Evolutionary conservation across 495 filamentous ascomycete genomes (phyloP).

Genomic region (Peziza echinospora): DNA sequence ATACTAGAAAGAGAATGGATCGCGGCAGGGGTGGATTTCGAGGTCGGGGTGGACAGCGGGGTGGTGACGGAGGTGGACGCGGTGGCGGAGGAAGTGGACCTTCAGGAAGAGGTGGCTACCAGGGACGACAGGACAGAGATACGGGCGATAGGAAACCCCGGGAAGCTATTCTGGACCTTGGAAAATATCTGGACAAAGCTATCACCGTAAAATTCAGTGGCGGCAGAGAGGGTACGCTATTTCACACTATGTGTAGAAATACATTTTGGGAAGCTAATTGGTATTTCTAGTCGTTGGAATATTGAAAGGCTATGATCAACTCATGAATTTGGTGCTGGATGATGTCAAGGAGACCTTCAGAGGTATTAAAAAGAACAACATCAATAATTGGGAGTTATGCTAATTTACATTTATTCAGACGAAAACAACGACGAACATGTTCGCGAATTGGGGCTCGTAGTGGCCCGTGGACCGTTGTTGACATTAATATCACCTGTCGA

Average conservation of each 20-base stretch:
- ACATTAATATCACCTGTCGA: conserved; percentile 82
- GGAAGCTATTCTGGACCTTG: conserved; percentile 89
- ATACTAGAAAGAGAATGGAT: no score
- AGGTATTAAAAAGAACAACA: conserved; percentile 33
- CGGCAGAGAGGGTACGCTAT: conserved; percentile 58
- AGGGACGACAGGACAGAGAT: conserved; percentile 26
- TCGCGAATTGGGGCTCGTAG: conserved; percentile 68
- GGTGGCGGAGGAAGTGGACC: no score
- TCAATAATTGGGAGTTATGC: conserved; percentile 3
- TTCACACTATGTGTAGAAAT: background rate
- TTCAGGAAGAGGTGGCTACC: conserved; percentile 25
- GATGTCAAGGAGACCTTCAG: conserved; percentile 75
- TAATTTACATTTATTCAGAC: conserved; percentile 30
- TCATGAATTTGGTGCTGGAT: conserved; percentile 95
- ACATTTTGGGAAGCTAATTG: conserved; percentile 1
- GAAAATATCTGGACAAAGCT: conserved; percentile 89
- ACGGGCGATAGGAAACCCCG: conserved; percentile 72
- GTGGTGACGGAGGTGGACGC: conserved; percentile 23
- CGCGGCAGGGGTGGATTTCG: conserved; percentile 16
- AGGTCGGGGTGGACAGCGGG: conserved; percentile 24
- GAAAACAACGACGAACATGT: conserved; percentile 77
- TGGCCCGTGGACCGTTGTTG: conserved; percentile 78
- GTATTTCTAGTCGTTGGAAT: conserved; percentile 46
- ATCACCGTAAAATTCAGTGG: conserved; percentile 92
- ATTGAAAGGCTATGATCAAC: conserved; percentile 83